A percentile compares a stretch with the other conserved stretches of the same genome.
These are phyloP conservation scores for Saussurea involucrata DNA, from an alignment of 129 eudicot species.

Conservation along the genomic window DNA sequence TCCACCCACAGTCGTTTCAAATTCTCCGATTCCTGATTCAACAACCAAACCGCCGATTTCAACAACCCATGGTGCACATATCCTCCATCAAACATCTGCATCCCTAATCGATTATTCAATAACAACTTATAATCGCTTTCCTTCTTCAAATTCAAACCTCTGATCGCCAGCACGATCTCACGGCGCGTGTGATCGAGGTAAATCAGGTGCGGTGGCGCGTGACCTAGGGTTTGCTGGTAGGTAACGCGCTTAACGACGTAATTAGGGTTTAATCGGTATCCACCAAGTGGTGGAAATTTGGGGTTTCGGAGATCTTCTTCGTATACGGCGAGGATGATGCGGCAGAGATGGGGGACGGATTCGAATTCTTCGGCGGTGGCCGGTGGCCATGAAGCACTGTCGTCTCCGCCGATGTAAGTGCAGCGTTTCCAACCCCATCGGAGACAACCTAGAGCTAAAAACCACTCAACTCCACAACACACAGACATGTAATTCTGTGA, in stretches of 20 bases:
- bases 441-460: constrained; percentile 56
- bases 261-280: constrained; percentile 71
- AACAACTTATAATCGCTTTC: constrained; percentile 69
- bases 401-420: constrained; percentile 80
- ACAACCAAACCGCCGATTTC: constrained; percentile 71
- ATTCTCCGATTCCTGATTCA: constrained; percentile 61
- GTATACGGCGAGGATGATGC: constrained; percentile 70
- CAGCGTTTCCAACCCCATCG: constrained; percentile 95
- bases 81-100: constrained; percentile 94
- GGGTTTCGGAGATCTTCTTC: constrained; percentile 65
- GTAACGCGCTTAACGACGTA: constrained; percentile 71
- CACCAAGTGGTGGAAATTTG: constrained; percentile 42
- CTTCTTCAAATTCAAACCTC: constrained; percentile 66
- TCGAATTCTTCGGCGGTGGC: constrained; percentile 72
- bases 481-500: constrained; percentile 48
- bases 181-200: constrained; percentile 57
- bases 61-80: constrained; percentile 88
- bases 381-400: constrained; percentile 78
- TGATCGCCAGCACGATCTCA: constrained; percentile 69
- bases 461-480: constrained; percentile 77
- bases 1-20: constrained; percentile 58
- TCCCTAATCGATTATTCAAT: constrained; percentile 64
- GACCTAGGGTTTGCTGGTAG: constrained; percentile 61
- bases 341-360: constrained; percentile 76
- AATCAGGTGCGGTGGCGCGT: constrained; percentile 72